Evolutionary conservation across 202 grass and related monocot species (phyloP), one percentile per base, ranked within the genome.

Genomic region (Saccharum hybrid): DNA sequence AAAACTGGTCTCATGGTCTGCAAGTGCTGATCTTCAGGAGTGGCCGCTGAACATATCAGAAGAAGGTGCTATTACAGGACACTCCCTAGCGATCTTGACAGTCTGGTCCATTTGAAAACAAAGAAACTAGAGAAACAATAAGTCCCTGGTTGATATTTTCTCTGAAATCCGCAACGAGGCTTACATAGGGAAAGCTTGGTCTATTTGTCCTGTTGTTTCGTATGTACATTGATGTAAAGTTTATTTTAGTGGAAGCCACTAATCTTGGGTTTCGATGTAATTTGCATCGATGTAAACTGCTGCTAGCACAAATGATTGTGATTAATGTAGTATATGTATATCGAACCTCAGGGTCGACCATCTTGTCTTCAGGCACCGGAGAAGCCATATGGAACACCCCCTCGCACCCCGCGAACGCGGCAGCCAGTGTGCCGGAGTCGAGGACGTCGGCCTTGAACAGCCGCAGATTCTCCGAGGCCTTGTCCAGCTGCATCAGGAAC

Each of bases 341-440:
- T 52, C 26, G 26, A 73, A 74, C 84, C 89, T 90, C 37, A 0
- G 85, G 84, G 45, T 90, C 54, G 26, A 60, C 34, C 2, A 72
- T 39, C 38, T 77, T 42, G 2, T 21, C 14, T 0, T 5, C 80
- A 0, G 88, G 84, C 56, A 81, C 85, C 10, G 88, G 85, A 39
- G 80, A 74, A 0, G 85, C 89, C 10, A 64, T 4, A 2, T 91
- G 89, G 82, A 91, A 91, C 30, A 91, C 85, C 30, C 85, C 89
- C 28, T 72, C 81, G 33, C 89, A 88, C 0, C 81, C 85, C 4
- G 54, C 64, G 43, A 90, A 64, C 18, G 84, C 84, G 1, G 75
- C 23, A 7, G 8, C 0, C 38, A 90, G 23, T 0, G 88, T 4
- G 38, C 30, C 42, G 28, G 1, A 4, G 76, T 90, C 81, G 65